Conservation (phyloP, 2,329 filamentous ascomycete species). For the Paecilomyces formosus region DNA sequence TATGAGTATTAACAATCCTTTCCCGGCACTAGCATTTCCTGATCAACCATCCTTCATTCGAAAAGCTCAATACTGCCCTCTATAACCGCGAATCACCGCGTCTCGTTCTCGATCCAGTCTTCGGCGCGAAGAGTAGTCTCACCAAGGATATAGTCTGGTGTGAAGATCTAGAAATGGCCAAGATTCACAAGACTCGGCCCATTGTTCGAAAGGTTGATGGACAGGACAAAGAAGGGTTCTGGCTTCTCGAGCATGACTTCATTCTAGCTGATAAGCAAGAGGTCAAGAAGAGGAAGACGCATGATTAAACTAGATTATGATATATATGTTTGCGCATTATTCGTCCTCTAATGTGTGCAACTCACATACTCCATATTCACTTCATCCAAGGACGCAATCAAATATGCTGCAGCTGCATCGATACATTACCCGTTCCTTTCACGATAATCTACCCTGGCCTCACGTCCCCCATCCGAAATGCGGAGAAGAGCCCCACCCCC, state of each 20-base stretch:
- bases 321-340: neutral
- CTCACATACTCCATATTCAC: no score
- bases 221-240: neutral
- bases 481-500: neutral
- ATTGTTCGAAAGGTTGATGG: neutral
- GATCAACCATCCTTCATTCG: neutral
- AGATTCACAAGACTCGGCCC: neutral
- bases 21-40: neutral
- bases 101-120: neutral
- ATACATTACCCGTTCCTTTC: no score
- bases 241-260: slow-evolving; percentile 1
- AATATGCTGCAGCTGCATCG: no score
- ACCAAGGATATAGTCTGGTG: slow-evolving; percentile 1
- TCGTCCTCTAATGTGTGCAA: neutral
- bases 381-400: no score
- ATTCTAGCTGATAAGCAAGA: slow-evolving; percentile 2
- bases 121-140: neutral
- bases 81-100: neutral
- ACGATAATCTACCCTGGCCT: neutral
- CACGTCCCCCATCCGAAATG: neutral
- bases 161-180: neutral
- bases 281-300: neutral
- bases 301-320: neutral
- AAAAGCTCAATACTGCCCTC: neutral
- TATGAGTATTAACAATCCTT: neutral